Base-by-base conservation (phyloP, 1,284 basidiomycete species). In the Rhizoctonia solani region DNA sequence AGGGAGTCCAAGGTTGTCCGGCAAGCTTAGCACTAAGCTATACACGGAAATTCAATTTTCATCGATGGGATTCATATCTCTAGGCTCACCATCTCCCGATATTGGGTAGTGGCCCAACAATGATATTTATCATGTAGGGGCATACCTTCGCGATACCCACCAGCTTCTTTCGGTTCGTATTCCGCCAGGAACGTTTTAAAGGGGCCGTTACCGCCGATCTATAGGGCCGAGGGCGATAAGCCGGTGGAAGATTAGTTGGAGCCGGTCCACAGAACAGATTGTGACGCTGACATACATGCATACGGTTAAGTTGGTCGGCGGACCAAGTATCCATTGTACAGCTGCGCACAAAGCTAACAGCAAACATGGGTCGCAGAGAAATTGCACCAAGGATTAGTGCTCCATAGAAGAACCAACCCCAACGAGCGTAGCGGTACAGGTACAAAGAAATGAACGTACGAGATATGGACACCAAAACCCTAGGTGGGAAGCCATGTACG, bases 271-370 rank as follows among this genome's bases (percentile, higher is more conserved):
- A 27, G 46, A 65, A 70, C 69, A 67, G 69, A 68, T 58, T 59
- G 66, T 67, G 41, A 66, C 21, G 63, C 49, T 41, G 71, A 72
- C 81, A 56, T 49, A 92, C 91, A 85, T 90, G 87, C 92, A 98
- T 96, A 72, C 93, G 87, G 74, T 81, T 87, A 72, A 96, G 81
- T 77, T 98, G 94, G 63, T 94, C 92, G 42, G 88, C 85, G 68
- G 92, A 90, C 94, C 94, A 97, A 73, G 93, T 90, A 79, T 96
- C 94, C 94, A 97, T 97, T 66, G 93, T 95, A 73, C 93, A 86
- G 54, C 91, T 94, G 74, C 93, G 84, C 63, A 96, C 92, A 78
- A 95, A 95, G 75, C 92, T 94, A 77, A n/a, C 54, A 25, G 61
- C 73, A 74, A 42, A 27, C 25, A 44, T 69, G 54, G 29, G 54